A percentile compares a stretch with the other conserved stretches of the same genome.
Conservation (phyloP, 2,329 filamentous ascomycete genomes). For the Xylariaceae sp. region DNA sequence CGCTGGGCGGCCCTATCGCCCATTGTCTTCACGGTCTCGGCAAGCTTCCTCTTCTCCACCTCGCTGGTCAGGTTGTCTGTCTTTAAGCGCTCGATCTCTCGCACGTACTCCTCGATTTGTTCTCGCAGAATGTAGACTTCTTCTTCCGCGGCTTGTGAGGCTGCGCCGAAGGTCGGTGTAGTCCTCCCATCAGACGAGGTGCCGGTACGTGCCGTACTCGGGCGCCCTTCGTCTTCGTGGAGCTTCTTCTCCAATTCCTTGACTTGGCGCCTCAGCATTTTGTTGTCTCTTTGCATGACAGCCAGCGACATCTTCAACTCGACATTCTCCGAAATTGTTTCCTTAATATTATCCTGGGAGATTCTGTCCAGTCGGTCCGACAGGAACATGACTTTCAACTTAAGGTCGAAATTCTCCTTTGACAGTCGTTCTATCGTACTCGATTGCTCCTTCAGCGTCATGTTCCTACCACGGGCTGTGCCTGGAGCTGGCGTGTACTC, state of each 20-base stretch:
- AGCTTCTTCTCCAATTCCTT: slow-evolving; percentile 84
- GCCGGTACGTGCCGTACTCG: slow-evolving; percentile 56
- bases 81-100: slow-evolving; percentile 77
- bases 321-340: slow-evolving; percentile 97
- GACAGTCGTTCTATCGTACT: slow-evolving; percentile 94
- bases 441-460: slow-evolving; percentile 96
- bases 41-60: slow-evolving; percentile 80
- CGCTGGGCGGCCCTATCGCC: slow-evolving; percentile 45
- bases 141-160: slow-evolving; percentile 71
- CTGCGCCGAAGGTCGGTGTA: slow-evolving; percentile 55
- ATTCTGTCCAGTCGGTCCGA: slow-evolving; percentile 90
- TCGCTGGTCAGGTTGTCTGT: slow-evolving; percentile 77
- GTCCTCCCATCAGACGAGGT: slow-evolving; percentile 58
- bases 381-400: slow-evolving; percentile 95
- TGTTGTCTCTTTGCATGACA: slow-evolving; percentile 87
- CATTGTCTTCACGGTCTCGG: slow-evolving; percentile 68
- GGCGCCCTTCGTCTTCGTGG: slow-evolving; percentile 58
- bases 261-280: slow-evolving; percentile 73
- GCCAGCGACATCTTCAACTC: slow-evolving; percentile 89
- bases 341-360: slow-evolving; percentile 93
- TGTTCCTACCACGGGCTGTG: slow-evolving; percentile 60
- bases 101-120: slow-evolving; percentile 77
- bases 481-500: slow-evolving; percentile 51
- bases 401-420: slow-evolving; percentile 97
- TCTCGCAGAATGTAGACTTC: slow-evolving; percentile 84